Base-by-base conservation (phyloP, 2,329 filamentous ascomycete genomes). In the Penicillium sclerotigenum region DNA sequence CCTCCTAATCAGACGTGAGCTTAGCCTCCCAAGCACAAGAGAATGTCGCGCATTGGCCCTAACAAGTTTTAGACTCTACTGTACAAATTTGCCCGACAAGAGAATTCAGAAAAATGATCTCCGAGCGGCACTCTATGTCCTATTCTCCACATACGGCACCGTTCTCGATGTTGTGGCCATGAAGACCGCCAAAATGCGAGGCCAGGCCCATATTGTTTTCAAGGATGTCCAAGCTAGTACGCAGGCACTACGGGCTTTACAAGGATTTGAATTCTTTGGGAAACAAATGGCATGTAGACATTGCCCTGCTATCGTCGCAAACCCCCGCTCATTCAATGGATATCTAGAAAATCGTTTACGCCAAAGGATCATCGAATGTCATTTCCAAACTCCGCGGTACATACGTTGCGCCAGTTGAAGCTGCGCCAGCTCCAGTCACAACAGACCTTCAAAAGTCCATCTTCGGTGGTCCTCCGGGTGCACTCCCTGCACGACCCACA, bases 141-240 rank as follows among this genome's bases (percentile, higher is more conserved):
- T 97, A 13, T 97, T 97, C 74, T 91, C 91, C 11, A 96, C 91
- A 14, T 96, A 96, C 71, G 94, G 94, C 38, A 86, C 91, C 0
- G 89, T 99, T 16, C 84, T 99, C 56, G 94, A 99, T 71, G 85
- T 99, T 20, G 89, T 97, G 47, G 90, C 90, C 29, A 80, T 97
- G 65, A 95, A 91, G 78, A 96, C 90, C 1, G 81, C 82, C 73
- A 91, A 91, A 77, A 97, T 97, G 92, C 88, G 94, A 47, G 94
- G 94, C 3, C 94, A 99, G 76, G 94, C 94, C 59, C 94, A 97
- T 69, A 80, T 99, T 58, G 89, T 94, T 14, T 97, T 91, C 73
- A 85, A 90, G 56, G 93, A 99, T 72, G 81, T 93, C 33, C 89
- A 96, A 64, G 86, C 90, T n/a, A 91, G 91, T 49, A 96, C 92